Evolutionary conservation across 129 eudicot species (phyloP).

Genomic region (Pseudognaphalium luteoalbum): DNA sequence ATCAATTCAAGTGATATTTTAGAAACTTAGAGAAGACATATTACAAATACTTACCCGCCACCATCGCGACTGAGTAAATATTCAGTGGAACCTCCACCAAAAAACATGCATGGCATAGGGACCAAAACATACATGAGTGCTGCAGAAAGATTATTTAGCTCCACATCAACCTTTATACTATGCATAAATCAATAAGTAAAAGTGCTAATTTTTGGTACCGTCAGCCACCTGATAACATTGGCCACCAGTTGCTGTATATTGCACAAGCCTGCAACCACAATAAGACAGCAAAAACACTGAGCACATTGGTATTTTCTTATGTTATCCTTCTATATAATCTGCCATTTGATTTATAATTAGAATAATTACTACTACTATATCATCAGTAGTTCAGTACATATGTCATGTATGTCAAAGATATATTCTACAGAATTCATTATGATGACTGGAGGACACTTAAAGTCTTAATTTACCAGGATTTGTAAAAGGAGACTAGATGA

Average conservation of each 20-base stretch:
- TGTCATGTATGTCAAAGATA: no score
- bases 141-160: slow-evolving; percentile 37
- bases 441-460: neutral
- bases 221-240: slow-evolving; percentile 85
- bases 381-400: neutral
- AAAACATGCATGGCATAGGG: slow-evolving; percentile 98
- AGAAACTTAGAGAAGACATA: slow-evolving; percentile 14
- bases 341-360: neutral
- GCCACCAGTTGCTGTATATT: slow-evolving; percentile 94
- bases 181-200: slow-evolving; percentile 4
- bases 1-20: neutral
- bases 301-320: slow-evolving; percentile 7
- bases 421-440: neutral
- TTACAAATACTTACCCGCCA: slow-evolving; percentile 71
- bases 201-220: neutral
- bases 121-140: slow-evolving; percentile 96
- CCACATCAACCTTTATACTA: slow-evolving; percentile 10
- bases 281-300: slow-evolving; percentile 7
- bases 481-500: slow-evolving; percentile 87
- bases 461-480: slow-evolving; percentile 55
- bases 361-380: neutral
- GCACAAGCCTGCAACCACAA: slow-evolving; percentile 81
- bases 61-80: slow-evolving; percentile 88
- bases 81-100: slow-evolving; percentile 98
- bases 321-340: neutral